Evolutionary conservation across 2,329 filamentous ascomycete species (phyloP), one percentile per base, ranked within the genome.

Genomic region (Colletotrichum ledebouriae): DNA sequence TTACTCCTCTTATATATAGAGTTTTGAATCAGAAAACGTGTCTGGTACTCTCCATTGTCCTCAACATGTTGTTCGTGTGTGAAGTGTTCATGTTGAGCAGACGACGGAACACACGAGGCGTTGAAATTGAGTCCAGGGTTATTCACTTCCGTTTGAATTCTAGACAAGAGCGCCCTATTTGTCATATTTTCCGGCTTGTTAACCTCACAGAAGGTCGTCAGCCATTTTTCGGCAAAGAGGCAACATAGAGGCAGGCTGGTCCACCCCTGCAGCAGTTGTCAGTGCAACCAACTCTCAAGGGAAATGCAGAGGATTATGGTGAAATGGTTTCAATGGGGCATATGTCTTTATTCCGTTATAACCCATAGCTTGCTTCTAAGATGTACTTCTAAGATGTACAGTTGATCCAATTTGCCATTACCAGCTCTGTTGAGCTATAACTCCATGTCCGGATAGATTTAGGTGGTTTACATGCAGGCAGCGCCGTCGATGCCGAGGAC

Each of bases 401-500:
- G 10, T 57, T 46, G 25, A 42, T 67, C 64, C 64, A 67, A 52
- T 63, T 59, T 67, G 52, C 41, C 39, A 41, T 58, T 49, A 59
- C 37, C 64, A 37, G 15, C 20, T 37, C 47, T 20, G 11, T 17
- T 25, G 42, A 57, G n/a, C 39, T 52, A 37, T 52, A 58, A 58
- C 55, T 58, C 55, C 55, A 53, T 52, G 44, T 37, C 44, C 61
- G 29, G 52, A 50, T 60, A 34, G 42, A 59, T 52, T 7, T 41
- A 44, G 34, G 25, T 62, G 56, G 22, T 68, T 67, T 70, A 71
- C 70, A 71, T 71, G 67, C 70, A 71, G 20, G 70, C 70, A n/a
- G 67, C 70, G 12, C 70, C 70, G 63, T 71, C 70, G 11, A 71
- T 71, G 56, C 70, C 70, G 34, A 71, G 22, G 10, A 79, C 77